Conservation (phyloP, 495 filamentous ascomycete genomes). For the Neurospora discreta region DNA sequence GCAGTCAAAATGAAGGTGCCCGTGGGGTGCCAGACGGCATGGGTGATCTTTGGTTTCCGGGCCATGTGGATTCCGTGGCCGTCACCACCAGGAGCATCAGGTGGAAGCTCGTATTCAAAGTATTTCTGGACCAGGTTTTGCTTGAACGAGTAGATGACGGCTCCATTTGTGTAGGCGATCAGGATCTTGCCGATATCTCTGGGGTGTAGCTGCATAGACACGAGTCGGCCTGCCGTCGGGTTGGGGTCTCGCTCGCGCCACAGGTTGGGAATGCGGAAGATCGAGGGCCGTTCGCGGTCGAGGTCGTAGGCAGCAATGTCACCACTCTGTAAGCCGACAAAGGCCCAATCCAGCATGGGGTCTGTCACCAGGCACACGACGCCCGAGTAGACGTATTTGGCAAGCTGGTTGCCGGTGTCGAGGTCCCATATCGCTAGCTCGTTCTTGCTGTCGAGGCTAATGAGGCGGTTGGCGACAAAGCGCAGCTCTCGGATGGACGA, state of each 20-base stretch:
- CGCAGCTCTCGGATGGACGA: slow-evolving; percentile 27
- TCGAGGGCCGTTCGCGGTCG: slow-evolving; percentile 63
- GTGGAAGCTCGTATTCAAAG: slow-evolving; percentile 72
- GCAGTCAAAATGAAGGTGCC: slow-evolving; percentile 81
- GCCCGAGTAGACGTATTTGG: slow-evolving; percentile 61
- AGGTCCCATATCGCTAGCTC: slow-evolving; percentile 74
- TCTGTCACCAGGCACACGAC: slow-evolving; percentile 66
- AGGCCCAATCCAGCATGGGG: slow-evolving; percentile 80
- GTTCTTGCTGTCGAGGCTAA: slow-evolving; percentile 74
- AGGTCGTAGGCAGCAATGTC: slow-evolving; percentile 86
- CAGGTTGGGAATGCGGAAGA: slow-evolving; percentile 72
- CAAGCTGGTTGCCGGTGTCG: slow-evolving; percentile 40
- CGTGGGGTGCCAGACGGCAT: slow-evolving; percentile 88
- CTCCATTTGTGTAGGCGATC: slow-evolving; percentile 78
- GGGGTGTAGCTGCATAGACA: slow-evolving; percentile 78
- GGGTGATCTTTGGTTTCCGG: slow-evolving; percentile 60
- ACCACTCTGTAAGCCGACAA: slow-evolving; percentile 65
- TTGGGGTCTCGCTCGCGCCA: slow-evolving; percentile 56
- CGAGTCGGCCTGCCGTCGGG: slow-evolving; percentile 22
- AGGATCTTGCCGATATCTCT: slow-evolving; percentile 86
- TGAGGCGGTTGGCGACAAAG: slow-evolving; percentile 56
- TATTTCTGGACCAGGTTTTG: slow-evolving; percentile 64
- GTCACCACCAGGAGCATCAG: slow-evolving; percentile 82
- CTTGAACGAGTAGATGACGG: slow-evolving; percentile 87
- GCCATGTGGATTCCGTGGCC: slow-evolving; percentile 30